Evolutionary conservation across 129 eudicot species (phyloP).

Genomic region (Mikania micrantha): DNA sequence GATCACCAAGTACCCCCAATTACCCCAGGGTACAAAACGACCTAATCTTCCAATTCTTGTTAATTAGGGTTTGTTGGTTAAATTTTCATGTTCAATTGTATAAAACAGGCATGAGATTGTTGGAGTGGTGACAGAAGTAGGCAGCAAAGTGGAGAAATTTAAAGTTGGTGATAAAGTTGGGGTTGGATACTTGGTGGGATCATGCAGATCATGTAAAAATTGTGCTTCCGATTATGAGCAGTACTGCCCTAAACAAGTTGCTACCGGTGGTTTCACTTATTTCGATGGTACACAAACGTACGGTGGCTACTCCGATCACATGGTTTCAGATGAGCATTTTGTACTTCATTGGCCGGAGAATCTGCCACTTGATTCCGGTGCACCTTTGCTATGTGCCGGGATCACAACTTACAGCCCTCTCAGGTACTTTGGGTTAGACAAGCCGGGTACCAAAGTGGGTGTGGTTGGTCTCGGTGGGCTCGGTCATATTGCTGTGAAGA

Average conservation of each 20-base stretch:
- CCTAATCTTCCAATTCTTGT: too few species aligned
- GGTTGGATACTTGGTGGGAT: conserved; percentile 66
- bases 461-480: conserved; percentile 69
- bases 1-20: too few species aligned
- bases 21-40: too few species aligned
- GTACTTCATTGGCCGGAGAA: conserved; percentile 50
- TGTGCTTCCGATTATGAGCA: conserved; percentile 44
- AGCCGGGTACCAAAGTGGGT: conserved; percentile 49
- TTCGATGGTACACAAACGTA: conserved; percentile 48
- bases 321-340: conserved; percentile 49
- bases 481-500: conserved; percentile 57
- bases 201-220: conserved; percentile 45
- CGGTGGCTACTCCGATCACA: conserved; percentile 62
- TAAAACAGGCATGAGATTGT: conserved; percentile 57
- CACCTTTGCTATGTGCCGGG: conserved; percentile 62
- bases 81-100: background rate
- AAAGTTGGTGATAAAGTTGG: conserved; percentile 78
- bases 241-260: conserved; percentile 40
- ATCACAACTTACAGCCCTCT: conserved; percentile 52
- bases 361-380: conserved; percentile 47
- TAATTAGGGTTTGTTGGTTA: too few species aligned
- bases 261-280: conserved; percentile 21
- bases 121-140: conserved; percentile 67
- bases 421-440: conserved; percentile 37
- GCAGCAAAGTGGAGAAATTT: conserved; percentile 56